Evolutionary conservation across 225 moss, liverwort and hornwort genomes (phyloP), one percentile per base, ranked within the genome.

Genomic region (Neckera pumila): DNA sequence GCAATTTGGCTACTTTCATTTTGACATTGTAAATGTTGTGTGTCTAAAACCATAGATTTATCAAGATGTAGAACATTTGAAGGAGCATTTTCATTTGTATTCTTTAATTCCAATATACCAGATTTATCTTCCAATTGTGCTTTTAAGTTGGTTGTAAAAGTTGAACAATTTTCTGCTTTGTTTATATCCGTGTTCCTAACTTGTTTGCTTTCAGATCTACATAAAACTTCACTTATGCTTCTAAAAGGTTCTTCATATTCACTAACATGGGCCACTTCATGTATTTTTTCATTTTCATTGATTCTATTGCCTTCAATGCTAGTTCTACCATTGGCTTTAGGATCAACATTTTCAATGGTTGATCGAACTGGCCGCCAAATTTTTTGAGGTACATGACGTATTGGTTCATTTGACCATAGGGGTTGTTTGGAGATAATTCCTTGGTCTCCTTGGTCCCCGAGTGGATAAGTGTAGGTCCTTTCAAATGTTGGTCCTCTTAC

Each of bases 291-390:
- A 76, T 80, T 79, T 28, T 40, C 14, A 7, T 14, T 56, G 1
- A n/a, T 74, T 65, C 21, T 47, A 77, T 25, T 86, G 57, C 23
- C 59, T 69, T 89, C 85, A 85, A 38, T 79, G 4, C 17, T 20
- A 81, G 8, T 67, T 60, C 33, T 42, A 82, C 34, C 38, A 65
- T 34, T 18, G 72, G 11, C 10, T 69, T 64, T 51, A 56, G 16
- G 1, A 11, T 91, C 23, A 26, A 14, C 5, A 84, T n/a, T 90
- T 9, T 93, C 65, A 77, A 7, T 13, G 12, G 42, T 85, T 10
- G 79, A 83, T 47, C 14, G 89, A 0, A 94, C 3, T 64, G 88
- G 91, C 38, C 97, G 94, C 97, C 97, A 98, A 49, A 98, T 95
- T 88, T 97, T 97, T 82, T 94, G 93, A 83, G 93, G 82, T 17